phyloP scores from a whole-genome alignment of 805 yeast species.

The Starmerella apis region DNA sequence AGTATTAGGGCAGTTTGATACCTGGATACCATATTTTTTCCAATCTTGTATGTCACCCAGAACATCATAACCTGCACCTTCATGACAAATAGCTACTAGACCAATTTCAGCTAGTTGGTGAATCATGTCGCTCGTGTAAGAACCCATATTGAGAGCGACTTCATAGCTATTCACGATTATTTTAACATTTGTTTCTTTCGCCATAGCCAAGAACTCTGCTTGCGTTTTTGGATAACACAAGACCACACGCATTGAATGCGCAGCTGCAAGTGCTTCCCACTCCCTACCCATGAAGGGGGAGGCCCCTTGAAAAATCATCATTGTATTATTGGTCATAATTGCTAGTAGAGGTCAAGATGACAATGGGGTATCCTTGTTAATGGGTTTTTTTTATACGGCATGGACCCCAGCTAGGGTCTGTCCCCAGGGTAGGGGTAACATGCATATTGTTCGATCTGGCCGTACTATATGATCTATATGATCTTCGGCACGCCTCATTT shows the following conservation, averaged over 20 bases:
- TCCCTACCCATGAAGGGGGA: constrained; percentile 10
- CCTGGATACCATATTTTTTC: constrained; percentile 36
- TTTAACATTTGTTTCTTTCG: constrained; percentile 11
- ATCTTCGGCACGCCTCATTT: too few relatives aligned
- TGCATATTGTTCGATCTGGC: too few relatives aligned
- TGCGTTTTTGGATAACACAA: constrained; percentile 7
- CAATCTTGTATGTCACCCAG: constrained; percentile 38
- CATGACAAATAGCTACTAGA: constrained; percentile 37
- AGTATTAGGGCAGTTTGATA: constrained; percentile 43
- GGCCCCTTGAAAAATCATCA: constrained; percentile 10
- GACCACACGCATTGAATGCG: constrained; percentile 12
- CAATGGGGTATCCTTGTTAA: too few relatives aligned
- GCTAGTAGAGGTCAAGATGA: not conserved
- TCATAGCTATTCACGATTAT: constrained; percentile 21
- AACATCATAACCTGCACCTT: constrained; percentile 51
- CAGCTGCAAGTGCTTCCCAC: constrained; percentile 14
- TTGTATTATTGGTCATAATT: not conserved
- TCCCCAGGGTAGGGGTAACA: not conserved
- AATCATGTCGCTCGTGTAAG: constrained; percentile 20
- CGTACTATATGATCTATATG: too few relatives aligned
- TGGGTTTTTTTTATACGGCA: too few relatives aligned
- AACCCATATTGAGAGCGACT: constrained; percentile 19
- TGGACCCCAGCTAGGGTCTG: too few relatives aligned
- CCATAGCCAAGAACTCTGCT: constrained; percentile 17
- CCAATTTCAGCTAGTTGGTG: constrained; percentile 12